Base-by-base conservation (phyloP, 352 stramenopile genomes). In the Globisporangium iwayamae region DNA sequence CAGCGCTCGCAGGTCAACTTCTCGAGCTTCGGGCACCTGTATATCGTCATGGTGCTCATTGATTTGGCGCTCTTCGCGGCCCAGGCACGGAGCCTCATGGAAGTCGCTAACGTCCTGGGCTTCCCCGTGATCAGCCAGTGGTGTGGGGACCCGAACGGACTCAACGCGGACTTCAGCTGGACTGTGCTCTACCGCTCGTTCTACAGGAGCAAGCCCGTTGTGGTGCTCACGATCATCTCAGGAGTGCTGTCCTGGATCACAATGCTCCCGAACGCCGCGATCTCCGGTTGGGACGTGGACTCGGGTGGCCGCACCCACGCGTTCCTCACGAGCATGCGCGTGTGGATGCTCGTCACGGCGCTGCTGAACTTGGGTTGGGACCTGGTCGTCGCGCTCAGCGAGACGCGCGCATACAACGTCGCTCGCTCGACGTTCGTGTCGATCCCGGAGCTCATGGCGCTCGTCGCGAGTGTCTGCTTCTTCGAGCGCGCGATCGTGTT, bases 301-400 rank as follows among this genome's bases (percentile, higher is more conserved):
- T 54, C 60, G 0, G 43, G 60, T 13, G 63, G 63, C 32, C 67
- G 68, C n/a, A 13, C 70, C 13, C 48, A 77, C 43, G 67, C 59
- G 0, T 70, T 78, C 3, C 52, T 87, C 2, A 69, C 67, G 10
- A 73, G 55, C 56, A 46, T 79, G 9, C 78, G 79, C 11, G 52
- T 81, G 4, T 90, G 79, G 81, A 78, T 84, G 67, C 51, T 90
- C 10, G 71, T 85, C 5, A 39, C 74, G 4, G 78, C 70, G 41
- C 56, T 73, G 39, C 0, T 83, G 22, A 78, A 78, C 30, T 10
- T 73, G 16, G 7, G 81, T 8, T 90, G 79, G 81, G 52, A 62
- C 32, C 2, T 69, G 4, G 62, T 75, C n/a, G 74, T 71, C 0
- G 22, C 48, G 0, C 3, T 82, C 14, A 68, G 22, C 25, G 81